Base-by-base conservation (phyloP, 371 early-diverging fungal genomes). In the Actinomucor elegans region DNA sequence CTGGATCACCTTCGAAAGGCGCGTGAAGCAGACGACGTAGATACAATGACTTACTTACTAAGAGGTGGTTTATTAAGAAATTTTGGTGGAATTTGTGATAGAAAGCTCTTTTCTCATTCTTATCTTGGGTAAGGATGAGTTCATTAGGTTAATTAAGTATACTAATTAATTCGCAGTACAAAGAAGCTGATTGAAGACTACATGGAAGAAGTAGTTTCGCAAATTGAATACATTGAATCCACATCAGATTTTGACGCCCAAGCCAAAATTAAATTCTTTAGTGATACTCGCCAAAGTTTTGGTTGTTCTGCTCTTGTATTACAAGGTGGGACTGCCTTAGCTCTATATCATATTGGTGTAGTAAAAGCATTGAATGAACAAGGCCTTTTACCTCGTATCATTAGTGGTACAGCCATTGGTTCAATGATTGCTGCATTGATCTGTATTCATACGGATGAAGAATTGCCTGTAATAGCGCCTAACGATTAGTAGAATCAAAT, bases 101-200 rank as follows among this genome's bases (percentile, higher is more conserved):
- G 80, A 29, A 70, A 73, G 28, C 57, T 88, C 21, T 88, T 82
- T 48, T 57, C 74, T 6, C 77, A 80, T 48, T 80, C 80, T 10
- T 81, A 78, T 45, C 35, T 83, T 14, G 87, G 86, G 69, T 77
- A 75, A 10, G 11, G n/a, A n/a, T n/a, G n/a, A n/a, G n/a, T n/a
- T 32, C 12, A 32, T 8, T 8, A 32, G 12, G 32, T 32, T 8
- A 12, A n/a, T n/a, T n/a, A 32, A 32, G 32, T 6, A 1, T 14
- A 31, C 14, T 32, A 26, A 38, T 17, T 20, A n/a, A 7, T 11
- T 20, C 12, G 45, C 41, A 81, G 85, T 5, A 90, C 90, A 14
- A 90, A 90, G 54, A 57, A 71, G 17, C 55, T 88, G 41, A 87
- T 90, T 48, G 83, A 88, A 55, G 83, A 86, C 5, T 90, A 90